phyloP scores from a whole-genome alignment of 306 rosid genomes.

The Begonia peltatifolia region DNA sequence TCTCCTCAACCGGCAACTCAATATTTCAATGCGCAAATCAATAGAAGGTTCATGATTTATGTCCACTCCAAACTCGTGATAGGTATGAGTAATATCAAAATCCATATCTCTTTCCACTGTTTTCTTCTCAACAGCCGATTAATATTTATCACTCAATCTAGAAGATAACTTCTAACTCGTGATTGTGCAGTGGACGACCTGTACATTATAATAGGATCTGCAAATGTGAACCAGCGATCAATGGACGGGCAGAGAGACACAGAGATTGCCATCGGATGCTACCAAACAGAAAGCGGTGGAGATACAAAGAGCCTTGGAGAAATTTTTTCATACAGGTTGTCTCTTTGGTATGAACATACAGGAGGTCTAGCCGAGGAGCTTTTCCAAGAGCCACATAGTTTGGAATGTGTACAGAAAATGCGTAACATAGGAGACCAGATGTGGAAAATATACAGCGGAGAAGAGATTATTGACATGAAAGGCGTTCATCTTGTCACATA shows the following conservation, averaged over 20 bases:
- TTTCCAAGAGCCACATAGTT: conserved; percentile 27
- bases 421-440: conserved; percentile 39
- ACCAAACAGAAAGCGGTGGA: conserved; percentile 24
- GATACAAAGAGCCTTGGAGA: conserved; percentile 18
- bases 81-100: conserved; percentile 31
- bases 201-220: conserved; percentile 83
- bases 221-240: conserved; percentile 89
- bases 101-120: neutral
- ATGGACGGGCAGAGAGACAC: conserved; percentile 93
- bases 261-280: conserved; percentile 81
- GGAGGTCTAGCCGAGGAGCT: conserved; percentile 15
- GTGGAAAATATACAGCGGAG: conserved; percentile 46
- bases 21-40: conserved; percentile 69
- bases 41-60: conserved; percentile 89
- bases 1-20: conserved; percentile 54
- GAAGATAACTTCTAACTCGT: too few relatives aligned
- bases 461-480: conserved; percentile 54
- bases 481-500: conserved; percentile 65
- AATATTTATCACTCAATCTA: too few relatives aligned
- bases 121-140: neutral
- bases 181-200: conserved; percentile 60
- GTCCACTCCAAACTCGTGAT: conserved; percentile 96
- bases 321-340: conserved; percentile 50
- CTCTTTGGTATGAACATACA: conserved; percentile 83
- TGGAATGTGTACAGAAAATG: conserved; percentile 22